Base-by-base conservation (phyloP, 2,329 filamentous ascomycete species). In the Pseudogymnoascus sp. region DNA sequence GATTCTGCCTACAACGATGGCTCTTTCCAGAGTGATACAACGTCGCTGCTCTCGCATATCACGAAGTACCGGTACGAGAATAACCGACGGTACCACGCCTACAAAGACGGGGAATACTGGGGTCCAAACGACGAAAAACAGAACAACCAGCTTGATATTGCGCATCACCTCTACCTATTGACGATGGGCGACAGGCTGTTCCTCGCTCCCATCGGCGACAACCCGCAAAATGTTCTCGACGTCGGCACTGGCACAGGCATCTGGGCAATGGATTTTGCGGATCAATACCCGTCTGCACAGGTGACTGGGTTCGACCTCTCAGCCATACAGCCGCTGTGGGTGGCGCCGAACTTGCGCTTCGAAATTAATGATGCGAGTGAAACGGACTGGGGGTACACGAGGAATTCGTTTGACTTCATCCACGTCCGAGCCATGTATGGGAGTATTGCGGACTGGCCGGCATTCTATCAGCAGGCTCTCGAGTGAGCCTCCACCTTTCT, bases 261-360 rank as follows among this genome's bases (percentile, higher is more conserved):
- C 33, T 79, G 77, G 77, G 74, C 76, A 3, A 76, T 79, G n/a
- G 74, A 72, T 56, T 68, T 71, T 53, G 70, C 71, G 33, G 68
- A 72, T 50, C 62, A 68, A 14, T 73, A 71, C 61, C 72, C 75
- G 14, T 60, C 70, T 6, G 69, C 72, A 8, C 42, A 67, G 26
- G 70, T 74, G 6, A 64, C 71, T 16, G 72, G 72, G 26, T 71
- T 68, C 47, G 74, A 76, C 47, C 68, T 75, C 26, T 74, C 72
- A 13, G 71, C 71, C 31, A 74, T 73, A 31, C 73, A 75, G 56
- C 72, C 74, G 7, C 76, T 75, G 14, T 79, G 79, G 72, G 80
- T 86, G 5, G 84, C 85, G 0, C 76, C 79, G 50, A 89, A 89
- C 68, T 82, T 84, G 66, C 79, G 81, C 62, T 89, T 88, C 68